Conservation (phyloP, 75 land plant genomes). For the Pinus albicaulis region DNA sequence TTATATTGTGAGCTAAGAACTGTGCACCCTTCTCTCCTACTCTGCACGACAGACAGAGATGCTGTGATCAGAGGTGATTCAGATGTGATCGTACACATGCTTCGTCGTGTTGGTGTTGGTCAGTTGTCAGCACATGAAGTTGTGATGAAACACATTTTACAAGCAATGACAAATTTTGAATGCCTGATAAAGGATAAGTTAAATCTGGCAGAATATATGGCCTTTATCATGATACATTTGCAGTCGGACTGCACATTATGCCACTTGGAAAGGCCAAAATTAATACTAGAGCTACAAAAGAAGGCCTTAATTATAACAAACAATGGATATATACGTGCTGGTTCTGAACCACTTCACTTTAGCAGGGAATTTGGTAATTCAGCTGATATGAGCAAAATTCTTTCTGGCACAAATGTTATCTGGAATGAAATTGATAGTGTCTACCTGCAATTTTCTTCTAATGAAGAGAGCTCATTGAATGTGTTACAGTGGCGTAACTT, state of each 20-base stretch:
- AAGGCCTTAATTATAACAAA: conserved; percentile 71
- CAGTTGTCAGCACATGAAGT: conserved; percentile 80
- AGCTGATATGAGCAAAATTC: conserved; percentile 43
- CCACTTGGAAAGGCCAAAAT: conserved; percentile 38
- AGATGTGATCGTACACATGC: conserved; percentile 34
- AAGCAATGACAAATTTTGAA: conserved; percentile 32
- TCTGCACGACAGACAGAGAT: conserved; percentile 9
- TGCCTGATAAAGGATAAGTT: conserved; percentile 18
- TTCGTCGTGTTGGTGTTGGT: conserved; percentile 64
- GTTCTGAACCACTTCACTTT: conserved; percentile 66
- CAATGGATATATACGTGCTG: conserved; percentile 51
- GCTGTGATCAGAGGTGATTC: conserved; percentile 10
- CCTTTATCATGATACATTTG: conserved; percentile 76
- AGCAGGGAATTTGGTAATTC: conserved; percentile 63
- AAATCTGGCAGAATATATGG: conserved; percentile 66
- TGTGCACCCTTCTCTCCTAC: conserved; percentile 58
- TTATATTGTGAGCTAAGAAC: conserved; percentile 64
- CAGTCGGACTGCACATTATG: conserved; percentile 63
- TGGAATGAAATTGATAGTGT: conserved; percentile 76
- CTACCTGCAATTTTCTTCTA: conserved; percentile 55
- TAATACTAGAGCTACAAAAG: conserved; percentile 49
- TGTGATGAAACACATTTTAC: conserved; percentile 65
- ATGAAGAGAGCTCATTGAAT: conserved; percentile 12
- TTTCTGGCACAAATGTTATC: conserved; percentile 26
- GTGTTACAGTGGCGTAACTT: conserved; percentile 66